Percentiles rank a stretch among this genome's conserved stretches.
Evolutionary conservation across 345 rosid genomes (phyloP).

Genomic region (Dimocarpus longan): DNA sequence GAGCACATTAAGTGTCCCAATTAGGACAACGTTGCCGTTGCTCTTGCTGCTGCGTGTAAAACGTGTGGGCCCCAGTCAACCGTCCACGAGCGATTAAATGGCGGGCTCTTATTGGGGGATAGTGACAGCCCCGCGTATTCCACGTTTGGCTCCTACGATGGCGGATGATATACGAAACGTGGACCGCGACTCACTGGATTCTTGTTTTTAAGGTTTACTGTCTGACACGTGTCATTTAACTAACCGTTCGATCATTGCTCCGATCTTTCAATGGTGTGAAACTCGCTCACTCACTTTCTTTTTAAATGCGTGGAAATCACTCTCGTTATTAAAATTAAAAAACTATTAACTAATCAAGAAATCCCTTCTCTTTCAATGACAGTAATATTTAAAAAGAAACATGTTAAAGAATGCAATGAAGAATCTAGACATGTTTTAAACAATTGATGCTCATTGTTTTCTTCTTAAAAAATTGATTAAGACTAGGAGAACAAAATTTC

Average conservation of each 20-base stretch:
- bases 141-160: slow-evolving; percentile 14
- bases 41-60: slow-evolving; percentile 24
- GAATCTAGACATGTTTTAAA: neutral
- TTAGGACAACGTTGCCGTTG: slow-evolving; percentile 6
- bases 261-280: slow-evolving; percentile 21
- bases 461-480: neutral
- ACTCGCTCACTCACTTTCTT: neutral
- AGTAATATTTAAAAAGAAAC: no score
- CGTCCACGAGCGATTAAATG: neutral
- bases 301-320: slow-evolving; percentile 8
- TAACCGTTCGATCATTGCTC: slow-evolving; percentile 32
- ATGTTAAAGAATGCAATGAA: neutral
- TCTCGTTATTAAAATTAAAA: neutral
- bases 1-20: neutral
- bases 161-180: slow-evolving; percentile 41
- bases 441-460: neutral
- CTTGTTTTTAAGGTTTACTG: neutral
- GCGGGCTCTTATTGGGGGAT: slow-evolving; percentile 24
- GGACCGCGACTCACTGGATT: slow-evolving; percentile 27
- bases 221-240: slow-evolving; percentile 23
- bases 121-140: slow-evolving; percentile 25
- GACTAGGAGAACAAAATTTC: neutral
- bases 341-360: no score
- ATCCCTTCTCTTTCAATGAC: no score
- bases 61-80: slow-evolving; percentile 25